These are phyloP conservation scores for Ophiocordyceps camponoti-rufipedis DNA, from an alignment of 2,329 filamentous ascomycete species.

Conservation along the genomic window DNA sequence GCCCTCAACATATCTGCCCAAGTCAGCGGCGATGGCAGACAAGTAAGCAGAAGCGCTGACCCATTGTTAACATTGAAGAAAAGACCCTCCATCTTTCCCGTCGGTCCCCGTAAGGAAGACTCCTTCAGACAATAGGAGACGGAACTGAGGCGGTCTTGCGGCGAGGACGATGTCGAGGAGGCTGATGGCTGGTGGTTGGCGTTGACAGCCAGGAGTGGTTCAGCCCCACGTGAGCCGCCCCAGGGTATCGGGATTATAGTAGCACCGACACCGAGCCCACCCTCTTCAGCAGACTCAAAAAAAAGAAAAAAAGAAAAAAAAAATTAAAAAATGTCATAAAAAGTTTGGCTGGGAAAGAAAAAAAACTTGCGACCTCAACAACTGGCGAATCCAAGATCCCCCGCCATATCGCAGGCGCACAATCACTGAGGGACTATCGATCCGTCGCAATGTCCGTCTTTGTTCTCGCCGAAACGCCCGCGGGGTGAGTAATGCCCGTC, in stretches of 20 bases:
- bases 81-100: conserved; percentile 59
- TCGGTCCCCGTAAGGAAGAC: not conserved
- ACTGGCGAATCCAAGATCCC: conserved; percentile 9
- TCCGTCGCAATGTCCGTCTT: conserved; percentile 61
- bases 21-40: conserved; percentile 12
- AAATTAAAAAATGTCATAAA: not conserved
- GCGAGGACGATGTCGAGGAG: not conserved
- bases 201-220: not conserved
- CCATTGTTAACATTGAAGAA: conserved; percentile 91
- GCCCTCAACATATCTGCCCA: conserved; percentile 75
- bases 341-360: not conserved
- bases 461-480: conserved; percentile 84
- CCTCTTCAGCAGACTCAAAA: not conserved
- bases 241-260: not conserved
- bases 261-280: not conserved
- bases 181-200: not conserved
- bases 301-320: not conserved
- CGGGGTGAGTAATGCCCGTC: conserved; percentile 33
- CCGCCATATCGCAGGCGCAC: conserved; percentile 11
- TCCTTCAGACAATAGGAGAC: not conserved
- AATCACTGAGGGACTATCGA: conserved; percentile 11
- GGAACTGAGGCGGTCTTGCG: too few species aligned
- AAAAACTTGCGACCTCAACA: not conserved
- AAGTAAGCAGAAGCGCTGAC: conserved; percentile 23
- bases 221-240: not conserved